These are phyloP conservation scores for Alternaria hordeiaustralica DNA, from an alignment of 2,329 filamentous ascomycete species.

Conservation along the genomic window DNA sequence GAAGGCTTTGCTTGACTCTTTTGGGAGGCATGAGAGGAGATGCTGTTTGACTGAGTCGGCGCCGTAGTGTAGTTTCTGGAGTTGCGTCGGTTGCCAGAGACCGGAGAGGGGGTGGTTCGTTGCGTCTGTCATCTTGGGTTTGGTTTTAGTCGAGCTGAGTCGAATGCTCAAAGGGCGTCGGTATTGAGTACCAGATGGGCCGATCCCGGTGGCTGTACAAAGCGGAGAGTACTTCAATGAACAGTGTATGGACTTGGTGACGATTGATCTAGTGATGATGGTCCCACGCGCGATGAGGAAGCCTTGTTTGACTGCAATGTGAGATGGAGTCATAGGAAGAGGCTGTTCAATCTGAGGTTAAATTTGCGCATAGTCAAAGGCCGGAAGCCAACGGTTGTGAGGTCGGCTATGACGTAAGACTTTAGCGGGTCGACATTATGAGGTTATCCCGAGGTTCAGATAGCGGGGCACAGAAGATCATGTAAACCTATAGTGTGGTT, in stretches of 20 bases:
- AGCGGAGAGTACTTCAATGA: too few relatives aligned
- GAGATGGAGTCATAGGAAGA: not conserved
- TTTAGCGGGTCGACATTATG: not conserved
- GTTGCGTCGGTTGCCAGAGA: conserved; percentile 59
- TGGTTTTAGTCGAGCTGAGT: conserved; percentile 10
- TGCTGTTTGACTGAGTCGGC: conserved; percentile 55
- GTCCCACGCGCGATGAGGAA: not conserved
- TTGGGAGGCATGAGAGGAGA: conserved; percentile 54
- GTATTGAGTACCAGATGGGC: not conserved
- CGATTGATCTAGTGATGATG: not conserved
- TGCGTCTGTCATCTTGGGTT: conserved; percentile 50
- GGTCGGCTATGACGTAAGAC: conserved; percentile 15
- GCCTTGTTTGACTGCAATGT: not conserved
- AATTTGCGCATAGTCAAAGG: not conserved
- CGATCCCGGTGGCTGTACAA: not conserved
- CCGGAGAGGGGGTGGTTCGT: conserved; percentile 55
- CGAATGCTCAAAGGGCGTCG: not conserved
- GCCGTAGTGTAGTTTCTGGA: conserved; percentile 60
- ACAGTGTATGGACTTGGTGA: not conserved
- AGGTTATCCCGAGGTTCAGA: conserved; percentile 13
- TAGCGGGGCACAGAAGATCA: not conserved
- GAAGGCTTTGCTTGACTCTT: conserved; percentile 59
- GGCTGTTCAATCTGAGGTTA: not conserved
- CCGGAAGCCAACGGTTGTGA: conserved; percentile 1
- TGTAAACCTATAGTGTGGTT: not conserved